Conservation (phyloP, 345 rosid genomes). For the Arabis alpina region DNA sequence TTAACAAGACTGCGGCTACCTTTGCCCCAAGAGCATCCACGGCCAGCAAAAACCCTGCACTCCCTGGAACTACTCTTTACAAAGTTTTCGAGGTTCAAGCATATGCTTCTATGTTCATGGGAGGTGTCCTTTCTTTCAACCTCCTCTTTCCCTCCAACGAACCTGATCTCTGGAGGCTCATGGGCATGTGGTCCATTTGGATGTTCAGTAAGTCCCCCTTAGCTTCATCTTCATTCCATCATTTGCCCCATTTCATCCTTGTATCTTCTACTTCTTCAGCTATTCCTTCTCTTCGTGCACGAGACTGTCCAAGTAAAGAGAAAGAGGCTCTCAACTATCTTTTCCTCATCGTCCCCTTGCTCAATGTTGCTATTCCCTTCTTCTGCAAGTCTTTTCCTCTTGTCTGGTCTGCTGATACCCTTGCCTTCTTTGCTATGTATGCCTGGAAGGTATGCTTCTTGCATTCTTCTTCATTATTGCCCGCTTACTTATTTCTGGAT, state of each 20-base stretch:
- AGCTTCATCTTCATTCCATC: neutral
- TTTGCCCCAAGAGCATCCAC: conserved; percentile 97
- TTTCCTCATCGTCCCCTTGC: conserved; percentile 75
- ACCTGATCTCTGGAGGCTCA: conserved; percentile 93
- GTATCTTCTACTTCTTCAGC: conserved; percentile 46
- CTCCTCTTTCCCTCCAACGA: conserved; percentile 84
- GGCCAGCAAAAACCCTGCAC: conserved; percentile 85
- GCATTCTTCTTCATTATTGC: neutral
- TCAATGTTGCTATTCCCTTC: conserved; percentile 88
- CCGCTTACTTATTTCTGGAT: too few species aligned
- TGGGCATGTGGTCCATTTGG: conserved; percentile 99
- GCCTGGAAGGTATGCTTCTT: conserved; percentile 87
- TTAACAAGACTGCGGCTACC: conserved; percentile 90
- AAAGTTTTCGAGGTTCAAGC: conserved; percentile 91
- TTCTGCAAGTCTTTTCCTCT: conserved; percentile 86
- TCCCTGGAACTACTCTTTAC: conserved; percentile 83
- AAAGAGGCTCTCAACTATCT: conserved; percentile 96
- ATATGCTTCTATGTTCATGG: conserved; percentile 72
- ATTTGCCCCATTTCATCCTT: neutral
- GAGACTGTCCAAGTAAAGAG: conserved; percentile 89
- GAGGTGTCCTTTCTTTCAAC: conserved; percentile 88
- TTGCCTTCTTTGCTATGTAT: conserved; percentile 86
- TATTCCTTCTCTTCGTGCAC: conserved; percentile 90
- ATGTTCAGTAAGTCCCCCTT: conserved; percentile 79
- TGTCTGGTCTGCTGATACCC: conserved; percentile 92